phyloP scores from a whole-genome alignment of 306 rosid genomes.

The Cicer cuneatum region DNA sequence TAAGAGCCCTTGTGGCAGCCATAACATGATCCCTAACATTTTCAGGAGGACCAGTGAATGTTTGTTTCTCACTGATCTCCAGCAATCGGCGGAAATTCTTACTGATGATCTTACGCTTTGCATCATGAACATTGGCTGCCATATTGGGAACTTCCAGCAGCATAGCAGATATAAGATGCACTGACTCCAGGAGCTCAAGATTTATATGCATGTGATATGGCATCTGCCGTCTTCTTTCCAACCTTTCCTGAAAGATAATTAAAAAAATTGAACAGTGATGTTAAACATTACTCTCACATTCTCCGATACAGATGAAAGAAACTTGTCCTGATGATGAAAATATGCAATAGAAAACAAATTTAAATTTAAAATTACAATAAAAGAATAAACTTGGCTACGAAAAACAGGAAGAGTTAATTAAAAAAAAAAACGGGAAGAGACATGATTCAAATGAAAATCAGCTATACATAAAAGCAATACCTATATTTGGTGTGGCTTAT shows the following conservation, averaged over 20 bases:
- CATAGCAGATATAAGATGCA: constrained; percentile 94
- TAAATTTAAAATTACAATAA: background rate
- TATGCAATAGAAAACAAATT: background rate
- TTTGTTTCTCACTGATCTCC: constrained; percentile 82
- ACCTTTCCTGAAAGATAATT: constrained; percentile 72
- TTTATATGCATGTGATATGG: constrained; percentile 99
- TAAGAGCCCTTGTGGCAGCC: constrained; percentile 89
- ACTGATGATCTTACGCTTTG: constrained; percentile 78
- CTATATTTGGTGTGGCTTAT: too few relatives aligned
- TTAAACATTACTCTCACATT: constrained; percentile 11
- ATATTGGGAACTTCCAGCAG: constrained; percentile 95
- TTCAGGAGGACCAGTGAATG: constrained; percentile 94
- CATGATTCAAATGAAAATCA: background rate
- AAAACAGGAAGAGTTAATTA: background rate
- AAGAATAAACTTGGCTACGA: background rate
- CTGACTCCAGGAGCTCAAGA: constrained; percentile 91
- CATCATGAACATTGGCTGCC: constrained; percentile 84
- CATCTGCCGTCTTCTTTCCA: constrained; percentile 98
- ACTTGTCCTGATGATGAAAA: background rate
- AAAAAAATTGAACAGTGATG: background rate
- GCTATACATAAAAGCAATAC: background rate
- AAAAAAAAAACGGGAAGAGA: background rate
- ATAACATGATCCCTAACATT: constrained; percentile 91
- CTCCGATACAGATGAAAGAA: background rate
- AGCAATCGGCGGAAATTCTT: constrained; percentile 81